These are phyloP conservation scores for Sarcomyxa edulis DNA, from an alignment of 768 basidiomycete genomes.

Conservation along the genomic window DNA sequence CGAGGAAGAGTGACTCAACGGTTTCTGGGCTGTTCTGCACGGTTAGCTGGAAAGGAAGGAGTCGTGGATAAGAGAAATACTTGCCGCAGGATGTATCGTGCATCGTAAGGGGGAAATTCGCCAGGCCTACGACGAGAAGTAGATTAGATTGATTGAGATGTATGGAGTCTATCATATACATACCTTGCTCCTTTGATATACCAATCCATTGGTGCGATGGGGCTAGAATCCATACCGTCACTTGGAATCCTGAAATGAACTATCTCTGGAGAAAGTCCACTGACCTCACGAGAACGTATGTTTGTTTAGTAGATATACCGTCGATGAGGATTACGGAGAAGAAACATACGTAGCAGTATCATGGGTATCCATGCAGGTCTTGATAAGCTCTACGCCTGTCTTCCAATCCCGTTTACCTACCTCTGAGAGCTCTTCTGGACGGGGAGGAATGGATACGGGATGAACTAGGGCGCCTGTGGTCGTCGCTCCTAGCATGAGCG, in stretches of 20 bases:
- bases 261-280: constrained; percentile 86
- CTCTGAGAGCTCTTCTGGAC: constrained; percentile 52
- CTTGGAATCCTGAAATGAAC: constrained; percentile 73
- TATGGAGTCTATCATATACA: too few relatives aligned
- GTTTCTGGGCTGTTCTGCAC: constrained; percentile 71
- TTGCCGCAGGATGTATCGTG: constrained; percentile 86
- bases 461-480: constrained; percentile 48
- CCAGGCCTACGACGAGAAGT: constrained; percentile 21
- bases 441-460: constrained; percentile 65
- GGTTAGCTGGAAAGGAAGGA: constrained; percentile 1
- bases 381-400: constrained; percentile 73
- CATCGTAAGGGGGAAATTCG: constrained; percentile 62
- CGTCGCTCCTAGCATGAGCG: constrained; percentile 86
- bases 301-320: too few relatives aligned
- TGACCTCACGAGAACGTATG: constrained; percentile 19
- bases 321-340: background rate
- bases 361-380: constrained; percentile 85
- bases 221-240: constrained; percentile 43
- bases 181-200: constrained; percentile 83
- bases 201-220: constrained; percentile 64
- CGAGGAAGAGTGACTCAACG: constrained; percentile 88
- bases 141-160: background rate
- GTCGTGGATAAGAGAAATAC: constrained; percentile 8
- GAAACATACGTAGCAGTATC: constrained; percentile 73
- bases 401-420: constrained; percentile 74